Evolutionary conservation across 2,329 filamentous ascomycete species (phyloP).

Genomic region (Colletotrichum tropicale): DNA sequence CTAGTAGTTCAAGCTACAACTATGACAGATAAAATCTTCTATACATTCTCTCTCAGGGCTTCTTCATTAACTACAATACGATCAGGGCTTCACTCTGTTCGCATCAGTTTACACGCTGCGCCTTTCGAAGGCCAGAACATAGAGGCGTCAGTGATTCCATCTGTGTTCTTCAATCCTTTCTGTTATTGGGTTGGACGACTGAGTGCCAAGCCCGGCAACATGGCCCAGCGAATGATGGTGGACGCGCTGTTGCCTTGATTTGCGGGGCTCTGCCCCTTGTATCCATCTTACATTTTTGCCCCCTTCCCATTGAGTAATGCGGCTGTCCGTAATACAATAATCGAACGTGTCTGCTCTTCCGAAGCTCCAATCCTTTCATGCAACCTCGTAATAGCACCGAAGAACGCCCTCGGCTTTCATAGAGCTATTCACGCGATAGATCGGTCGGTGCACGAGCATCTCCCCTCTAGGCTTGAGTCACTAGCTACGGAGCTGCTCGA

Average conservation of each 20-base stretch:
- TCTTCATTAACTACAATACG: too few species aligned
- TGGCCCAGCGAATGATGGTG: neutral
- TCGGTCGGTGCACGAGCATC: neutral
- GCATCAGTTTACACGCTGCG: too few species aligned
- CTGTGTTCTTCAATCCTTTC: neutral
- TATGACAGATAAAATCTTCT: too few species aligned
- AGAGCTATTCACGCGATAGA: neutral
- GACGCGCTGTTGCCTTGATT: neutral
- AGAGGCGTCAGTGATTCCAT: neutral
- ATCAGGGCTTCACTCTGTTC: accelerated
- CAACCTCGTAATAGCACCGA: neutral
- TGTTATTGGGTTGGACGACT: neutral
- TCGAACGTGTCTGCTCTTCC: accelerated
- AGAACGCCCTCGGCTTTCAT: neutral
- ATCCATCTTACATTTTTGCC: neutral
- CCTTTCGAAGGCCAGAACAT: neutral
- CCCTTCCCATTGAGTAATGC: neutral
- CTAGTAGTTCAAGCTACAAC: too few species aligned
- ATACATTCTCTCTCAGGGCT: too few species aligned
- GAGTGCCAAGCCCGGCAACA: neutral
- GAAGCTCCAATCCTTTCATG: neutral
- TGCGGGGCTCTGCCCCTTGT: neutral
- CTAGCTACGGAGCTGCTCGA: neutral
- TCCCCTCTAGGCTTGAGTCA: neutral
- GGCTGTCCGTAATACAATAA: neutral